A percentile compares a stretch with the other conserved stretches of the same genome.
Evolutionary conservation across 371 early-diverging fungal genomes (phyloP).

Genomic region (Mortierella polycephala): DNA sequence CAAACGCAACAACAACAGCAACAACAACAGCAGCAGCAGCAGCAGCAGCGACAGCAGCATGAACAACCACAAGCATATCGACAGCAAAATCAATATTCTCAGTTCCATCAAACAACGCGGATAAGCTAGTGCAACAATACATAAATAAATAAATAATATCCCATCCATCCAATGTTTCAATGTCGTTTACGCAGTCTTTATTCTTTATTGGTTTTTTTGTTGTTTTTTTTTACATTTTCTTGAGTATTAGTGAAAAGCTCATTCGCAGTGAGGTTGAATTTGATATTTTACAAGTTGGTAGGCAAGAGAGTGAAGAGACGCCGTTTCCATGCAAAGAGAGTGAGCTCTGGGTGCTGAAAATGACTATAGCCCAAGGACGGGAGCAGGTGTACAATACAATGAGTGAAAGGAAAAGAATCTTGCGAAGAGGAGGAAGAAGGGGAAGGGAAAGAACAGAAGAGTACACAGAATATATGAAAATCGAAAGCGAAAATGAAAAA

Average conservation of each 20-base stretch:
- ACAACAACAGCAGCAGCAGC: constrained; percentile 6
- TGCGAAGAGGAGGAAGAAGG: neutral
- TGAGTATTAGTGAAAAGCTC: too few relatives aligned
- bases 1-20: constrained; percentile 9
- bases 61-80: constrained; percentile 10
- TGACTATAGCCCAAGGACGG: neutral
- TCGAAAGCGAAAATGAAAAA: neutral
- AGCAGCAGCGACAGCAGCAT: constrained; percentile 11
- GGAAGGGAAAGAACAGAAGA: neutral
- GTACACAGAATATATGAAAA: neutral
- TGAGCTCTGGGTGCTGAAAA: neutral
- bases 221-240: too few relatives aligned
- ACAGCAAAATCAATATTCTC: constrained; percentile 4
- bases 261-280: neutral
- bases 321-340: neutral
- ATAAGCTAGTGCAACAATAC: neutral
- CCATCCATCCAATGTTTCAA: too few relatives aligned
- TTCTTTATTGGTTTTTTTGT: too few relatives aligned
- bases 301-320: neutral
- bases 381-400: constrained; percentile 10
- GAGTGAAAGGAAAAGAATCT: neutral
- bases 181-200: too few relatives aligned
- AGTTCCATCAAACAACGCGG: neutral
- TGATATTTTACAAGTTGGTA: neutral
- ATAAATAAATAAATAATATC: too few relatives aligned